Percentiles rank a stretch among this genome's conserved stretches.
Conservation (phyloP, 1,284 basidiomycete species). For the Pholiota adiposa region DNA sequence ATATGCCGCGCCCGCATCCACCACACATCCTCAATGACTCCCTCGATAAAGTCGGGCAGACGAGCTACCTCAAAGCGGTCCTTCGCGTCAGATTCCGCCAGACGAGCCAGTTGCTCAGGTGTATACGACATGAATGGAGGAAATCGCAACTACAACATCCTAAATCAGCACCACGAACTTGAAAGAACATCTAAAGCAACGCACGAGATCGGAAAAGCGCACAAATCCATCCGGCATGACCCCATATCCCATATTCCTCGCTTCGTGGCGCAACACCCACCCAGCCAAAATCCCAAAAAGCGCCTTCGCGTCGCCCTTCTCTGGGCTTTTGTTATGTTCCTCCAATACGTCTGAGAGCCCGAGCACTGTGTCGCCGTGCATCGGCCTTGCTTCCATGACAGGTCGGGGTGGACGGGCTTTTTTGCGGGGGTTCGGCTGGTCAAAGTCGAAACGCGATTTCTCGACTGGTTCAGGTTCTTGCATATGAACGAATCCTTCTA, state of each 20-base stretch:
- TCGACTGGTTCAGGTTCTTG: not conserved
- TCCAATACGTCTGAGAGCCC: not conserved
- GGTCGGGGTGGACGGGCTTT: not conserved
- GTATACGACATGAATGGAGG: slow-evolving; percentile 15
- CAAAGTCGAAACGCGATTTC: not conserved
- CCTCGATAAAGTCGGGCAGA: slow-evolving; percentile 23
- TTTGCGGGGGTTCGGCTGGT: not conserved
- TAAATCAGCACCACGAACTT: too few relatives aligned
- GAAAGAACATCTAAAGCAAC: too few relatives aligned
- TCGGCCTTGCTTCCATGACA: not conserved
- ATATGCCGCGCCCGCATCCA: slow-evolving; percentile 26
- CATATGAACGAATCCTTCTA: not conserved
- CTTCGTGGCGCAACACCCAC: slow-evolving; percentile 26
- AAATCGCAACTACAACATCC: slow-evolving; percentile 18
- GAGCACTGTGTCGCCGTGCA: not conserved
- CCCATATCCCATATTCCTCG: slow-evolving; percentile 18
- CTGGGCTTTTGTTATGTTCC: not conserved
- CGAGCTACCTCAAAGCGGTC: slow-evolving; percentile 25
- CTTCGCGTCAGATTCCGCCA: slow-evolving; percentile 16
- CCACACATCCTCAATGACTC: slow-evolving; percentile 18
- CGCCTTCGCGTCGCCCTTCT: not conserved
- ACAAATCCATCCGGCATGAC: slow-evolving; percentile 32
- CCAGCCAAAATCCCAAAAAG: slow-evolving; percentile 18
- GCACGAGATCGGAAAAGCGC: slow-evolving; percentile 29
- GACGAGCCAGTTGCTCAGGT: slow-evolving; percentile 15